phyloP scores from a whole-genome alignment of 2,329 filamentous ascomycete genomes.

The Incumbomyces delicatus region DNA sequence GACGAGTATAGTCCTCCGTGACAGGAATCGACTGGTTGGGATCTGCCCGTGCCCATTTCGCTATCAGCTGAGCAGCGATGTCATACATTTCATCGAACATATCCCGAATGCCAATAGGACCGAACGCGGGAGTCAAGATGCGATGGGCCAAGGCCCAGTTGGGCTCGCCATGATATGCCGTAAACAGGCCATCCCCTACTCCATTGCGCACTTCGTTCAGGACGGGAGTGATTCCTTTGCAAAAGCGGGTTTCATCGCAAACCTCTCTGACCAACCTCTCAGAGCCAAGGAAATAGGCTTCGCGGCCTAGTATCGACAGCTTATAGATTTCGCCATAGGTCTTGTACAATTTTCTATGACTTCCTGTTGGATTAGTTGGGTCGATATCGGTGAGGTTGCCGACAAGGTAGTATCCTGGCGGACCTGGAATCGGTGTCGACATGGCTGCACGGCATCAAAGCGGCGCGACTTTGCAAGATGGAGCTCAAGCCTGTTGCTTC shows the following conservation, averaged over 20 bases:
- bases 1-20: slow-evolving; percentile 60
- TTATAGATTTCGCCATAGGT: slow-evolving; percentile 51
- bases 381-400: slow-evolving; percentile 45
- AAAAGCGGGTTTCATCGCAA: slow-evolving; percentile 57
- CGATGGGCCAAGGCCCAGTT: slow-evolving; percentile 58
- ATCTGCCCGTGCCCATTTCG: slow-evolving; percentile 42
- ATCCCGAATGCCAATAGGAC: slow-evolving; percentile 33
- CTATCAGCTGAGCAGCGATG: slow-evolving; percentile 27
- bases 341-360: slow-evolving; percentile 39
- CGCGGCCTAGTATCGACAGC: slow-evolving; percentile 40
- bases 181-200: slow-evolving; percentile 58
- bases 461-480: no score
- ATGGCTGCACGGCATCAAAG: slow-evolving; percentile 18
- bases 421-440: slow-evolving; percentile 43
- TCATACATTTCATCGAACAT: slow-evolving; percentile 25
- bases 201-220: slow-evolving; percentile 50
- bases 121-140: slow-evolving; percentile 38
- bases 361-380: slow-evolving; percentile 41
- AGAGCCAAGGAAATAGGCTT: slow-evolving; percentile 43
- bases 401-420: slow-evolving; percentile 41
- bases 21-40: slow-evolving; percentile 47
- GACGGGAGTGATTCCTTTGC: slow-evolving; percentile 44
- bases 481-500: no score
- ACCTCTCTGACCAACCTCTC: slow-evolving; percentile 52
- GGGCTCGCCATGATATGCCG: slow-evolving; percentile 37